A percentile compares a stretch with the other conserved stretches of the same genome.
These are phyloP conservation scores for Corchorus capsularis DNA, from an alignment of 345 rosid species.

Conservation along the genomic window DNA sequence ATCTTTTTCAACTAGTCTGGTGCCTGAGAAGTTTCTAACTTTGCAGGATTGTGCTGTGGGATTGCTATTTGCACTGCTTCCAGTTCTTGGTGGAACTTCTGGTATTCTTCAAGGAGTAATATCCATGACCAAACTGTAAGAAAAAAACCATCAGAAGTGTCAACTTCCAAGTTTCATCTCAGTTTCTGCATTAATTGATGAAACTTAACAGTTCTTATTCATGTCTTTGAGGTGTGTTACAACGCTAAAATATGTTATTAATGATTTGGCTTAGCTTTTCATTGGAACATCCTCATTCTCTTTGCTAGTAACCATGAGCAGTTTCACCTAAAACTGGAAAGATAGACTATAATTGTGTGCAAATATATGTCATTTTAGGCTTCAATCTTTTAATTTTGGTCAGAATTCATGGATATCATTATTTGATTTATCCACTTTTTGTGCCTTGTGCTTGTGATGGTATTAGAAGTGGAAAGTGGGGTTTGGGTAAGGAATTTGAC, in stretches of 20 bases:
- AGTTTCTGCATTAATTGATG: neutral
- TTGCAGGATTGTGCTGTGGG: conserved; percentile 95
- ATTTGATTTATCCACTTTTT: neutral
- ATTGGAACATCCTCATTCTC: neutral
- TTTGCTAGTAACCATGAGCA: neutral
- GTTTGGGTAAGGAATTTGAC: neutral
- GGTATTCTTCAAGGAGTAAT: conserved; percentile 80
- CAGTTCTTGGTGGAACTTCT: conserved; percentile 84
- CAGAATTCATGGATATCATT: neutral
- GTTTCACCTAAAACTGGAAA: conserved; percentile 6
- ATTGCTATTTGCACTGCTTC: conserved; percentile 89
- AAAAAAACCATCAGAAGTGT: conserved; percentile 6
- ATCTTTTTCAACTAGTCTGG: neutral
- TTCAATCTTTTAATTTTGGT: conserved; percentile 1
- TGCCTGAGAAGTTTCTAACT: conserved; percentile 6
- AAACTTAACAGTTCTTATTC: neutral
- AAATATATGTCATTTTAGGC: neutral
- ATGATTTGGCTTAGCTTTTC: conserved; percentile 1
- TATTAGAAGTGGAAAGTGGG: neutral
- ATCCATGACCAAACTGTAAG: conserved; percentile 84
- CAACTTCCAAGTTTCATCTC: neutral
- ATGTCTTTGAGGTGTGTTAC: neutral
- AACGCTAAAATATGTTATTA: neutral
- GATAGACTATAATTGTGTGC: neutral
- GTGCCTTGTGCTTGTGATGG: neutral